These are phyloP conservation scores for Cercospora beticola DNA, from an alignment of 2,329 filamentous ascomycete genomes.

Conservation along the genomic window DNA sequence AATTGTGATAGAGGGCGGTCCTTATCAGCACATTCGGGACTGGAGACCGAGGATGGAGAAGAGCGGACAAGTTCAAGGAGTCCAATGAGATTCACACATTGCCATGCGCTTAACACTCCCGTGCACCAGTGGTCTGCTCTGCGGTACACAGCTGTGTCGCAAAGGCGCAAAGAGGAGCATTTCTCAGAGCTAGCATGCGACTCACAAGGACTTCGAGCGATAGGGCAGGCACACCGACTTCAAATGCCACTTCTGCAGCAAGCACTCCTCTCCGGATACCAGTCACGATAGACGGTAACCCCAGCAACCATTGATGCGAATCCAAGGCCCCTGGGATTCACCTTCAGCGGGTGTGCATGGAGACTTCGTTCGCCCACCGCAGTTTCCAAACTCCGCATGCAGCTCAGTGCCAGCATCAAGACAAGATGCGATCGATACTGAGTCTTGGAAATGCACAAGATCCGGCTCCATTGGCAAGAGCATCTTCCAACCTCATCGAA, in stretches of 20 bases:
- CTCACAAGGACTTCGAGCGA: background rate
- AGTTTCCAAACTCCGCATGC: background rate
- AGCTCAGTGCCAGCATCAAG: background rate
- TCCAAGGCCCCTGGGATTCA: background rate
- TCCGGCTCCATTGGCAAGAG: background rate
- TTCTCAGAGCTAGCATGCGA: background rate
- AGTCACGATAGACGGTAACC: background rate
- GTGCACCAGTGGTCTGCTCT: background rate
- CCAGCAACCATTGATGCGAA: background rate
- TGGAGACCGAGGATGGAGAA: slow-evolving; percentile 53
- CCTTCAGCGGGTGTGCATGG: background rate
- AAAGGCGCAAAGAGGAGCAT: background rate
- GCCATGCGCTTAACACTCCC: background rate
- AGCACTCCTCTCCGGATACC: background rate
- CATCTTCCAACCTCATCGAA: background rate
- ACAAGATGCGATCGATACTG: background rate
- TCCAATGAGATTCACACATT: background rate
- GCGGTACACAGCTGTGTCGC: background rate
- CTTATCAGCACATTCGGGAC: slow-evolving; percentile 63
- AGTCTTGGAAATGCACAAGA: background rate
- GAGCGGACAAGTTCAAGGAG: slow-evolving; percentile 10
- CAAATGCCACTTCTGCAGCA: background rate
- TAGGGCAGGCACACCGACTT: background rate
- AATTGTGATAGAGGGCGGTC: slow-evolving; percentile 76
- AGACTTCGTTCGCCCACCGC: background rate